Percentiles rank a stretch among this genome's conserved stretches.
Evolutionary conservation across 345 rosid genomes (phyloP).

Genomic region (Corchorus capsularis): DNA sequence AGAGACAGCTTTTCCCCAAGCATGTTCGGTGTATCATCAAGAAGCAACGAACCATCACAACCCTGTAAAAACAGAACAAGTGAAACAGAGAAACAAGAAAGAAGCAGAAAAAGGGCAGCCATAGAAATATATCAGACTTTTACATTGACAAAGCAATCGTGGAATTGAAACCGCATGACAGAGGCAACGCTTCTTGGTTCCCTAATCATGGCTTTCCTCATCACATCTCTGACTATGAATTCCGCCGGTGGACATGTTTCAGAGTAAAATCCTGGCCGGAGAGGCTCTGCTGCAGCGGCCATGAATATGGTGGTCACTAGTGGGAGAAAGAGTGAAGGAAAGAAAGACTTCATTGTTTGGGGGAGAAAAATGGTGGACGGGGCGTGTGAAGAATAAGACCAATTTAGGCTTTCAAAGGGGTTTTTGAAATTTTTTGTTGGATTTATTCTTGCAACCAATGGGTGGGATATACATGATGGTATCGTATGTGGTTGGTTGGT

Average conservation of each 20-base stretch:
- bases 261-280: slow-evolving; percentile 67
- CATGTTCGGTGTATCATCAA: slow-evolving; percentile 83
- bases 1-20: slow-evolving; percentile 77
- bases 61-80: slow-evolving; percentile 45
- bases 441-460: background rate
- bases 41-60: slow-evolving; percentile 80
- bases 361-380: background rate
- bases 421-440: slow-evolving; percentile 12
- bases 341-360: slow-evolving; percentile 21
- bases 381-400: slow-evolving; percentile 11
- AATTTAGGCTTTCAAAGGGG: background rate
- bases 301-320: slow-evolving; percentile 8
- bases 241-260: slow-evolving; percentile 83
- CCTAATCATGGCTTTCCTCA: slow-evolving; percentile 56
- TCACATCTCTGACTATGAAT: slow-evolving; percentile 52
- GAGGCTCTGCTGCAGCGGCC: slow-evolving; percentile 33
- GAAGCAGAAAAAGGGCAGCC: background rate
- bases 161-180: slow-evolving; percentile 96
- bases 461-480: background rate
- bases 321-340: slow-evolving; percentile 21
- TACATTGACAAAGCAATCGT: slow-evolving; percentile 95
- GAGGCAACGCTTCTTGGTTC: slow-evolving; percentile 89
- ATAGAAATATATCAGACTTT: background rate
- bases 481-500: background rate
- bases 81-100: background rate